Conservation (phyloP, 148 eudicot genomes). For the Chenopodium quinoa region DNA sequence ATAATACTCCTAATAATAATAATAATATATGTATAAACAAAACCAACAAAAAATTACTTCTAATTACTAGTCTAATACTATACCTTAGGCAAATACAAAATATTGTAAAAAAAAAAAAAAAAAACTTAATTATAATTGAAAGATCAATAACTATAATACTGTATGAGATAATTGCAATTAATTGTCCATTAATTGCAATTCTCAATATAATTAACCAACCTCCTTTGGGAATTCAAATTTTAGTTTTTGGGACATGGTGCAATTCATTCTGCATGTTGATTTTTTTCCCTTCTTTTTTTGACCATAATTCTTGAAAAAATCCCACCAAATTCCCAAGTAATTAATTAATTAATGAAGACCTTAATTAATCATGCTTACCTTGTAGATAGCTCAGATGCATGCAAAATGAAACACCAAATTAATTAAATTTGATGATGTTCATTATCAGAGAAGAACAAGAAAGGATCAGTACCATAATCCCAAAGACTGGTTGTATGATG, state of each 20-base stretch:
- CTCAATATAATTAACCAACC: not conserved
- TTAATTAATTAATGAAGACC: not conserved
- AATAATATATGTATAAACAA: conserved; percentile 19
- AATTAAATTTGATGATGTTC: not conserved
- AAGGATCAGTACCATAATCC: conserved; percentile 82
- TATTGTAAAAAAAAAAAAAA: not conserved
- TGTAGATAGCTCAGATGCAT: conserved; percentile 1
- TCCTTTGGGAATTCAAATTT: conserved; percentile 9
- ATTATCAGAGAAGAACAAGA: conserved; percentile 41
- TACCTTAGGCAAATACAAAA: conserved; percentile 4
- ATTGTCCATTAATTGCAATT: conserved; percentile 13
- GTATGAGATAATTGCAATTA: not conserved
- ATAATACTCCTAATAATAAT: not conserved
- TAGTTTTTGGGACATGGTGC: conserved; percentile 18
- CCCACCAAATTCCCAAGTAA: not conserved
- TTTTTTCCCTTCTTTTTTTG: not conserved
- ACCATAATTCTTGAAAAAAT: not conserved
- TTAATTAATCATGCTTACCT: not conserved
- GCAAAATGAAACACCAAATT: not conserved
- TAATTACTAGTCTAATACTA: conserved; percentile 6
- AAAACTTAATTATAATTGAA: not conserved
- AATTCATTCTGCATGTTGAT: conserved; percentile 16
- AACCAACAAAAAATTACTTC: not conserved
- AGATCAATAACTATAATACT: not conserved
- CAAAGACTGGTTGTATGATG: conserved; percentile 41